Percentiles rank a stretch among this genome's conserved stretches.
Evolutionary conservation across 108 stramenopile genomes (phyloP).

Genomic region (Cyclotella atomus): DNA sequence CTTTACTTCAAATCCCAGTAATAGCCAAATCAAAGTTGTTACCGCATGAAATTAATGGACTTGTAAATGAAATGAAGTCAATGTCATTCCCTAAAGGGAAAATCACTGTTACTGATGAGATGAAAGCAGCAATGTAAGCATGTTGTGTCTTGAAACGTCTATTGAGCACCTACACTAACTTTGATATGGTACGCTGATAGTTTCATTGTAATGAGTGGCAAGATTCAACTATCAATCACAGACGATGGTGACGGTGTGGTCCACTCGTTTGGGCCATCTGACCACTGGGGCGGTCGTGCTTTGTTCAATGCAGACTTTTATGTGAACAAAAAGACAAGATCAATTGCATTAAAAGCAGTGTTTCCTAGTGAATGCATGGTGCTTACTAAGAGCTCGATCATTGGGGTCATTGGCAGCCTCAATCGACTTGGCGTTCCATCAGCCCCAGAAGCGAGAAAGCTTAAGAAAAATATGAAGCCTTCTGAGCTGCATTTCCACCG

Average conservation of each 20-base stretch:
- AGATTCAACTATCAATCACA: slow-evolving; percentile 35
- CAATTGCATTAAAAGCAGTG: slow-evolving; percentile 32
- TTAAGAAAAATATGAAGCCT: slow-evolving; percentile 42
- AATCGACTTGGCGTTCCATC: slow-evolving; percentile 35
- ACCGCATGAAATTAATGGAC: slow-evolving; percentile 43
- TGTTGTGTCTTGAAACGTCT: background rate
- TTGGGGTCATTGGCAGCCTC: slow-evolving; percentile 40
- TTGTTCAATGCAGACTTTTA: slow-evolving; percentile 36
- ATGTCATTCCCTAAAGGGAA: slow-evolving; percentile 39
- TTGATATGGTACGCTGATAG: no score
- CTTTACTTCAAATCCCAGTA: slow-evolving; percentile 38
- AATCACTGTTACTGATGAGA: slow-evolving; percentile 20
- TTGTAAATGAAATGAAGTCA: slow-evolving; percentile 34
- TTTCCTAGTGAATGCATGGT: slow-evolving; percentile 33
- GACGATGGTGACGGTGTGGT: slow-evolving; percentile 43
- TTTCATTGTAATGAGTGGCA: slow-evolving; percentile 33
- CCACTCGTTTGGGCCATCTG: slow-evolving; percentile 10
- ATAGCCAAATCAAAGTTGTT: slow-evolving; percentile 44
- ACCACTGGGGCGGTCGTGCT: slow-evolving; percentile 41
- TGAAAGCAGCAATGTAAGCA: slow-evolving; percentile 40
- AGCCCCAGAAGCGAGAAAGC: slow-evolving; percentile 36
- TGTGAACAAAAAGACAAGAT: slow-evolving; percentile 16
- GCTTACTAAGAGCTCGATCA: slow-evolving; percentile 35
- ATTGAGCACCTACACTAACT: no score
- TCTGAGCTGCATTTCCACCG: slow-evolving; percentile 50